phyloP scores from a whole-genome alignment of 768 basidiomycete species.

The Suillus sp. region DNA sequence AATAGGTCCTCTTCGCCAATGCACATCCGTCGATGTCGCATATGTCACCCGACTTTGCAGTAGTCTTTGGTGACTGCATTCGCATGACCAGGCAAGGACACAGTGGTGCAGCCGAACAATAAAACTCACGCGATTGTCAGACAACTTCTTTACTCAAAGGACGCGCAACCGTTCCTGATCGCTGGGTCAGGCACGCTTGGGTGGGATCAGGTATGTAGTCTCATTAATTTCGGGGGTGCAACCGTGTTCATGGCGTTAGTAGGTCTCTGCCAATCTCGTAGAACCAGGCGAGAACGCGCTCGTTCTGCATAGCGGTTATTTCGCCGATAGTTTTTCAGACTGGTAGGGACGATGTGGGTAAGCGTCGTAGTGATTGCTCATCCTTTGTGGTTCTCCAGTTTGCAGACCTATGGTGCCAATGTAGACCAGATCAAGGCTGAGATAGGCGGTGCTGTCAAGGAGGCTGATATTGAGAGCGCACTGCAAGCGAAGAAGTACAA shows the following conservation, averaged over 20 bases:
- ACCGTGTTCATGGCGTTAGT: slow-evolving; percentile 34
- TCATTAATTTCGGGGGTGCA: not conserved
- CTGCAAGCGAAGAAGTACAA: slow-evolving; percentile 84
- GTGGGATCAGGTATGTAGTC: slow-evolving; percentile 79
- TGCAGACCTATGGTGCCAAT: slow-evolving; percentile 85
- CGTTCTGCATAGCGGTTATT: slow-evolving; percentile 90
- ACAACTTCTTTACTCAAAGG: slow-evolving; percentile 74
- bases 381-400: slow-evolving; percentile 41
- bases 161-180: slow-evolving; percentile 89
- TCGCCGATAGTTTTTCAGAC: slow-evolving; percentile 87
- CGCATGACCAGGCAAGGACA: slow-evolving; percentile 68
- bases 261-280: slow-evolving; percentile 92
- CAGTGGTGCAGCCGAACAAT: slow-evolving; percentile 18
- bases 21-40: slow-evolving; percentile 91
- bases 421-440: slow-evolving; percentile 84
- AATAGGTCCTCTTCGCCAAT: slow-evolving; percentile 86
- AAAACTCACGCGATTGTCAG: slow-evolving; percentile 36
- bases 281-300: slow-evolving; percentile 77
- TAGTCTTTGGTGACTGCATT: slow-evolving; percentile 86
- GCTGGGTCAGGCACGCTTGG: slow-evolving; percentile 95
- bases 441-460: slow-evolving; percentile 73
- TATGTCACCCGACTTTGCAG: slow-evolving; percentile 84
- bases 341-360: slow-evolving; percentile 50
- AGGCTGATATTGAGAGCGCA: slow-evolving; percentile 62
- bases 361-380: not conserved